phyloP scores from a whole-genome alignment of 1,284 basidiomycete genomes.

The Cystobasidium slooffiae region DNA sequence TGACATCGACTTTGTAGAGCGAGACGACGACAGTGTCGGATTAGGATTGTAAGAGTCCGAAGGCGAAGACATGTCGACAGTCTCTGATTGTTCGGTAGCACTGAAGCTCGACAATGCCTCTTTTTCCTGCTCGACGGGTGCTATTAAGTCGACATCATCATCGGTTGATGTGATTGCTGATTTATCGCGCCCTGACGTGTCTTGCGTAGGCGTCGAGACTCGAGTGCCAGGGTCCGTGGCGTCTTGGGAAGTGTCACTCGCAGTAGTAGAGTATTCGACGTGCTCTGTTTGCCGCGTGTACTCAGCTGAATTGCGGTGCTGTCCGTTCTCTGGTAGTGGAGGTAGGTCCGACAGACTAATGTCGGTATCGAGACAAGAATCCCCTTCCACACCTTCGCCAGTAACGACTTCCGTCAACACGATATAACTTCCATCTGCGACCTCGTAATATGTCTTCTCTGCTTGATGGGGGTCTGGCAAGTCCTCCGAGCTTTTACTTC shows the following conservation, averaged over 20 bases:
- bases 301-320: too few relatives aligned
- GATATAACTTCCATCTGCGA: slow-evolving; percentile 11
- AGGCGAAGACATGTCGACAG: background rate
- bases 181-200: background rate
- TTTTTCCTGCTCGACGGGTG: background rate
- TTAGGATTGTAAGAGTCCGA: slow-evolving; percentile 1
- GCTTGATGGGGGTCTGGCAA: background rate
- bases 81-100: too few relatives aligned
- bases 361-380: background rate
- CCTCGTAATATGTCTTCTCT: background rate
- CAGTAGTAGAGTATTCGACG: too few relatives aligned
- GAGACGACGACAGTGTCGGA: background rate
- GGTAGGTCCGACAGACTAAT: background rate
- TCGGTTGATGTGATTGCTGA: background rate
- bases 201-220: background rate
- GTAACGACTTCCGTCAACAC: background rate
- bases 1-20: slow-evolving; percentile 4
- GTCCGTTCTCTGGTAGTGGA: too few relatives aligned
- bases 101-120: too few relatives aligned
- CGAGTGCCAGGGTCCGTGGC: background rate
- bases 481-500: background rate
- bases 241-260: too few relatives aligned
- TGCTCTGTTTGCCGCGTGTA: too few relatives aligned
- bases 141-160: background rate
- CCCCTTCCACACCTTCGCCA: background rate